Conservation (phyloP, 176 grass and related monocot species). For the Avena atlantica region DNA sequence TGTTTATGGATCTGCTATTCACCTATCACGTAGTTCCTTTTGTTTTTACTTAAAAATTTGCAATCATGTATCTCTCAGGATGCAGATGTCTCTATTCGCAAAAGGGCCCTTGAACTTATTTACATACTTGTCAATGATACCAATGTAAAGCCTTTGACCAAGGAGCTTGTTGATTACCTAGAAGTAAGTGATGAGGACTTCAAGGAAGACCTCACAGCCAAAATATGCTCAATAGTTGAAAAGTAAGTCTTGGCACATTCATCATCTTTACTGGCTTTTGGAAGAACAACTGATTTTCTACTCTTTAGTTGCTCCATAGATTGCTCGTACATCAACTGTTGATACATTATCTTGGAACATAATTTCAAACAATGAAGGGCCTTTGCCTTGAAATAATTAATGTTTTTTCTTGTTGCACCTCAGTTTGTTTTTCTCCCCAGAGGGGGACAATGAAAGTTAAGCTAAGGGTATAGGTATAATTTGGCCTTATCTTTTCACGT, state of each 20-base stretch:
- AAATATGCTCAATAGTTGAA: slow-evolving; percentile 94
- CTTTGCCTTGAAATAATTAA: not conserved
- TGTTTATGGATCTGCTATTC: slow-evolving; percentile 18
- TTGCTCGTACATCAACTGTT: slow-evolving; percentile 1
- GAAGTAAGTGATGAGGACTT: slow-evolving; percentile 97
- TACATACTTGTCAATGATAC: slow-evolving; percentile 90
- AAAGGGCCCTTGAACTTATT: slow-evolving; percentile 96
- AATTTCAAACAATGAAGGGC: not conserved
- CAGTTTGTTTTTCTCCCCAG: not conserved
- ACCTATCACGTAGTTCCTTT: not conserved
- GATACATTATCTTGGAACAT: slow-evolving; percentile 17
- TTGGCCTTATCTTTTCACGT: slow-evolving; percentile 17
- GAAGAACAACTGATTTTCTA: slow-evolving; percentile 26
- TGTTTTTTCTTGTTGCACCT: not conserved
- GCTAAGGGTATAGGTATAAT: slow-evolving; percentile 5
- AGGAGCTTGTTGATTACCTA: slow-evolving; percentile 97
- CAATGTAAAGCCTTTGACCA: slow-evolving; percentile 92
- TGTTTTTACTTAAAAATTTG: slow-evolving; percentile 46
- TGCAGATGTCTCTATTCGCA: slow-evolving; percentile 98
- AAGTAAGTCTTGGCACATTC: slow-evolving; percentile 68
- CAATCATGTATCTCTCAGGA: slow-evolving; percentile 64
- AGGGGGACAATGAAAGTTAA: not conserved
- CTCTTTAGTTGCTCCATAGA: slow-evolving; percentile 21
- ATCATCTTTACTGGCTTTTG: slow-evolving; percentile 14
- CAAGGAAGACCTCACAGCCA: slow-evolving; percentile 93